Conservation (phyloP, 2,329 filamentous ascomycete genomes). For the Beauveria asiatica region DNA sequence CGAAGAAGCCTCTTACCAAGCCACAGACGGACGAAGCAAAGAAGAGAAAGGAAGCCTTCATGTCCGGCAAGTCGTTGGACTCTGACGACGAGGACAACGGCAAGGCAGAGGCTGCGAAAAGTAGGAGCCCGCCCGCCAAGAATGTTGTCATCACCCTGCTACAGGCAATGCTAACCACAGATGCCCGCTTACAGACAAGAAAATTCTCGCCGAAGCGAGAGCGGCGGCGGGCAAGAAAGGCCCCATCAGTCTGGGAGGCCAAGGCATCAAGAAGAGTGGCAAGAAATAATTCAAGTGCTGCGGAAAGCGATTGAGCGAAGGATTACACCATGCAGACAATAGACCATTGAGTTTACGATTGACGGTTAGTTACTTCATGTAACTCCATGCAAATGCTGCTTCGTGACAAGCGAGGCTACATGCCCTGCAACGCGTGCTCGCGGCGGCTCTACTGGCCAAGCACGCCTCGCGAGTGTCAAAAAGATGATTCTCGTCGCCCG, state of each 20-base stretch:
- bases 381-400: too few relatives aligned
- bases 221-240: conserved; percentile 82
- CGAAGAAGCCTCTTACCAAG: background rate
- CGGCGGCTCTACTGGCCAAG: background rate
- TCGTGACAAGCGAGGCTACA: too few relatives aligned
- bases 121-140: conserved; percentile 21
- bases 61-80: conserved; percentile 31
- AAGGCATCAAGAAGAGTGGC: conserved; percentile 96
- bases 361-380: background rate
- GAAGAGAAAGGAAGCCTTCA: background rate
- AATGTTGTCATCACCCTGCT: too few relatives aligned
- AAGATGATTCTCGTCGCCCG: background rate
- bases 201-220: conserved; percentile 68
- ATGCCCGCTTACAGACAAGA: conserved; percentile 15
- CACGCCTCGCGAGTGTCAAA: background rate
- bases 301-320: background rate
- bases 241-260: conserved; percentile 71
- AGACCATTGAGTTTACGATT: background rate
- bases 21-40: background rate
- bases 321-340: background rate
- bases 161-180: background rate
- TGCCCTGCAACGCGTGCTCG: background rate
- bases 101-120: conserved; percentile 79
- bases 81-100: conserved; percentile 83
- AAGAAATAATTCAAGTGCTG: conserved; percentile 63